Evolutionary conservation across 192 early-diverging fungal genomes (phyloP).

Genomic region (Mortierella alpina): DNA sequence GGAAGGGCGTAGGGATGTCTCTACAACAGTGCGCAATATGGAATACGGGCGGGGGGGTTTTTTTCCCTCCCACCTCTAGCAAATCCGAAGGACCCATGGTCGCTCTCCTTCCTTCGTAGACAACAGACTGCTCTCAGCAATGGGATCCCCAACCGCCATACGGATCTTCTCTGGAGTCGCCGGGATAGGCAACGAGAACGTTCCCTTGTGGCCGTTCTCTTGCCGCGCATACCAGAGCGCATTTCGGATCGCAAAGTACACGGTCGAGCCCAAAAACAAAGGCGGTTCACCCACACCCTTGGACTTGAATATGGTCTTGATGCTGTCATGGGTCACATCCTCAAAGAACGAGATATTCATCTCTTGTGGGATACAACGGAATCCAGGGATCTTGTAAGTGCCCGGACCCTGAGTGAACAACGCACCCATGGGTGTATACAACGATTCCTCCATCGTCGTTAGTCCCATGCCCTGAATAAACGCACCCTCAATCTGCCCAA

Average conservation of each 20-base stretch:
- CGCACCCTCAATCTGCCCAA: constrained; percentile 92
- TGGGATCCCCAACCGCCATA: constrained; percentile 73
- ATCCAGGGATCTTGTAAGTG: constrained; percentile 89
- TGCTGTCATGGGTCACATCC: constrained; percentile 59
- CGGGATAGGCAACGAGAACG: constrained; percentile 75
- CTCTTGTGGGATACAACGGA: constrained; percentile 79
- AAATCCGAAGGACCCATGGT: constrained; percentile 49
- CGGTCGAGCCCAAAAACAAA: constrained; percentile 81
- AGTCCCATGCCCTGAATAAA: constrained; percentile 88
- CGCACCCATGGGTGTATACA: constrained; percentile 80
- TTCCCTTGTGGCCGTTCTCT: constrained; percentile 55
- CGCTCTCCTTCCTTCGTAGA: constrained; percentile 52
- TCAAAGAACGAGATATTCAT: constrained; percentile 78
- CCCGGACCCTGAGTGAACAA: constrained; percentile 86
- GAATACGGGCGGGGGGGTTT: no score
- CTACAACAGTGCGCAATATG: no score
- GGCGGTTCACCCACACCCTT: constrained; percentile 93
- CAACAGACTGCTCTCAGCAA: constrained; percentile 59
- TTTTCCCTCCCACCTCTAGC: constrained; percentile 26
- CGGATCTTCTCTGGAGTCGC: constrained; percentile 84
- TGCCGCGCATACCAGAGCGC: constrained; percentile 80
- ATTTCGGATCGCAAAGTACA: constrained; percentile 83
- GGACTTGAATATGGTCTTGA: constrained; percentile 81
- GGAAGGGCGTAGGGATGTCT: no score
- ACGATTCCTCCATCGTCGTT: constrained; percentile 85